These are phyloP conservation scores for Pyrenula massariospora DNA, from an alignment of 495 filamentous ascomycete genomes.

Conservation along the genomic window DNA sequence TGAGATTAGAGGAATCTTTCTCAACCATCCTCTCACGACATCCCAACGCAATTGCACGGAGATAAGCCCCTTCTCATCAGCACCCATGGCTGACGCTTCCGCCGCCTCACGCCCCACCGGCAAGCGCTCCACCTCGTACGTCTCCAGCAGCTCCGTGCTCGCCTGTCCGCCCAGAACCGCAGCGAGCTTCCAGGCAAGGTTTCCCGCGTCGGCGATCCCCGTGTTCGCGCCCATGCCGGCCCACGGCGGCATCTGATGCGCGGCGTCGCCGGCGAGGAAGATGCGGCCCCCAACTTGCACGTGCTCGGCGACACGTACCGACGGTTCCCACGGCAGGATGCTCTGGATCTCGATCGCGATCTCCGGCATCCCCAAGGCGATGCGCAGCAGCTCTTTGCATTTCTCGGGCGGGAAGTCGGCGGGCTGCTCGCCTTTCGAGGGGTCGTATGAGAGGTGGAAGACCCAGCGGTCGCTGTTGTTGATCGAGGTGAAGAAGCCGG, in stretches of 20 bases:
- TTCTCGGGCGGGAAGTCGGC: conserved; percentile 8
- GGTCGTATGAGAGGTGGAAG: conserved; percentile 12
- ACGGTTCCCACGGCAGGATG: conserved; percentile 9
- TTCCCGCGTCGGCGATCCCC: conserved; percentile 33
- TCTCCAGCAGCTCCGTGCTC: conserved; percentile 25
- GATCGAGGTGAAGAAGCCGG: conserved; percentile 16
- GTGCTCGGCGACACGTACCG: conserved; percentile 10
- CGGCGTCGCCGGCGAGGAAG: conserved; percentile 38
- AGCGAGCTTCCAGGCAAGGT: conserved; percentile 35
- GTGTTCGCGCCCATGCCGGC: conserved; percentile 39
- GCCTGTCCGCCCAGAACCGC: conserved; percentile 31
- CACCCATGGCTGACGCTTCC: conserved; percentile 2
- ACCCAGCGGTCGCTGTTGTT: conserved; percentile 20
- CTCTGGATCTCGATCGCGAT: conserved; percentile 10
- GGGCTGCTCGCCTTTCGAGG: conserved; percentile 9
- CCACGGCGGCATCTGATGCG: conserved; percentile 33
- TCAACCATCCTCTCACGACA: too few relatives aligned
- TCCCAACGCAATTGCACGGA: too few relatives aligned
- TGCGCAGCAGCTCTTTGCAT: conserved; percentile 10
- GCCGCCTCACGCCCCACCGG: conserved; percentile 22
- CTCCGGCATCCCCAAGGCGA: conserved; percentile 10
- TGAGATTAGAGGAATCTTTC: too few relatives aligned
- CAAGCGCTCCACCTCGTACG: conserved; percentile 37
- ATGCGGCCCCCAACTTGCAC: too few relatives aligned
- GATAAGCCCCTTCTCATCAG: conserved; percentile 4